A percentile compares a stretch with the other conserved stretches of the same genome.
These are phyloP conservation scores for Aspergillus mulundensis DNA, from an alignment of 495 filamentous ascomycete species.

Conservation along the genomic window DNA sequence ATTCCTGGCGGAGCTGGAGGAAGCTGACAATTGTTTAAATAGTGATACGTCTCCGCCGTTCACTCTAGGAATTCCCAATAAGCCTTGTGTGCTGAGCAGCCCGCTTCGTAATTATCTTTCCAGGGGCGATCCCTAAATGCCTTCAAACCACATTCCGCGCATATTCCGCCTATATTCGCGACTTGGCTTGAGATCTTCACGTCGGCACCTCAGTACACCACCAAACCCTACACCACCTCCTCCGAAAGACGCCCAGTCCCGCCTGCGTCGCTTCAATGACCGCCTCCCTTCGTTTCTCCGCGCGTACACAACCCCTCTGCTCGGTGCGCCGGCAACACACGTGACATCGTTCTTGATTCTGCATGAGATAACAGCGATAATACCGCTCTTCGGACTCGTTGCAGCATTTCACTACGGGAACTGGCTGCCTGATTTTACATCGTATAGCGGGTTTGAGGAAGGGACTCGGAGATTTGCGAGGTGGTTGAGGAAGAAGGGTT, in stretches of 20 bases:
- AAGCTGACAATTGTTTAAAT: not conserved
- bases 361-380: slow-evolving; percentile 84
- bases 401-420: slow-evolving; percentile 71
- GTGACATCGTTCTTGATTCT: slow-evolving; percentile 82
- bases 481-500: slow-evolving; percentile 58
- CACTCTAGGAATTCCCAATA: not conserved
- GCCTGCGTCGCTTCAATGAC: slow-evolving; percentile 56
- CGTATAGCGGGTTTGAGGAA: slow-evolving; percentile 48
- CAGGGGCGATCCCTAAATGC: not conserved
- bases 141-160: slow-evolving; percentile 15
- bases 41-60: not conserved
- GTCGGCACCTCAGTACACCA: slow-evolving; percentile 25
- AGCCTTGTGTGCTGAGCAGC: too few species aligned
- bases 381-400: slow-evolving; percentile 72
- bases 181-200: slow-evolving; percentile 5
- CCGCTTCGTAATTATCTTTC: not conserved
- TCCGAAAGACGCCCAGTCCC: slow-evolving; percentile 36
- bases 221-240: slow-evolving; percentile 19
- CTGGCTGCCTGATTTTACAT: slow-evolving; percentile 55
- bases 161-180: slow-evolving; percentile 15
- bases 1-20: not conserved
- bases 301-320: slow-evolving; percentile 61
- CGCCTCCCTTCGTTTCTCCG: slow-evolving; percentile 58
- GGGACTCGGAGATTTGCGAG: slow-evolving; percentile 53
- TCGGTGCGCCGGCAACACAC: slow-evolving; percentile 74